phyloP scores from a whole-genome alignment of 768 basidiomycete genomes.

The Lactarius akahatsu region DNA sequence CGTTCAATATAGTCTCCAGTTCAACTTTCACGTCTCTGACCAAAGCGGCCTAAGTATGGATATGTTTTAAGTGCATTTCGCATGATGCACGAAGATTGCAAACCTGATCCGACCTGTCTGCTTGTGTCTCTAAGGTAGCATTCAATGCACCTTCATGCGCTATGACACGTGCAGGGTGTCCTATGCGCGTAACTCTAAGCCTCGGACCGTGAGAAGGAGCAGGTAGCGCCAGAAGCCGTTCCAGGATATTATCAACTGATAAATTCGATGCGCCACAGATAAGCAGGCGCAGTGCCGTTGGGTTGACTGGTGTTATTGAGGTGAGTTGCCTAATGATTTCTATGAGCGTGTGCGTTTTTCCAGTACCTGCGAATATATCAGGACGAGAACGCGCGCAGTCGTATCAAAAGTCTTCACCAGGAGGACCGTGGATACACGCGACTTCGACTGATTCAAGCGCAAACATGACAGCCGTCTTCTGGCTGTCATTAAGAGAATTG shows the following conservation, averaged over 20 bases:
- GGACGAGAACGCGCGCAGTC: background rate
- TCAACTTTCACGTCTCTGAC: conserved; percentile 90
- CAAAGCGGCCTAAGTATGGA: conserved; percentile 57
- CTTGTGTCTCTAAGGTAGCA: conserved; percentile 70
- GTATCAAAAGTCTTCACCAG: conserved; percentile 49
- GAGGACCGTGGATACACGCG: conserved; percentile 96
- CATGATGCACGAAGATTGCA: background rate
- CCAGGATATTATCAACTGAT: conserved; percentile 93
- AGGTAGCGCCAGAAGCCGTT: conserved; percentile 71
- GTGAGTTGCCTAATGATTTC: conserved; percentile 89
- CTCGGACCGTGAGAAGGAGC: conserved; percentile 46
- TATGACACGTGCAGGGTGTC: conserved; percentile 94
- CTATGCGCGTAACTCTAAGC: conserved; percentile 79
- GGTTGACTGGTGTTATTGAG: conserved; percentile 44
- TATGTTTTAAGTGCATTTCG: background rate
- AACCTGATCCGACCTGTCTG: conserved; percentile 70
- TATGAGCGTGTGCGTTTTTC: conserved; percentile 94
- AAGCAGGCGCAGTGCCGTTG: conserved; percentile 61
- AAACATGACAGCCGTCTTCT: conserved; percentile 80
- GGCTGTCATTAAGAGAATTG: conserved; percentile 72
- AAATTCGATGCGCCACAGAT: conserved; percentile 94
- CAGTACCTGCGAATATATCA: conserved; percentile 56
- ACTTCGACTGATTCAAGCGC: conserved; percentile 79
- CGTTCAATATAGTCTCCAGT: conserved; percentile 63
- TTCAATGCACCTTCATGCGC: conserved; percentile 63